These are phyloP conservation scores for Amaranthus palmeri DNA, from an alignment of 148 eudicot species.

Conservation along the genomic window DNA sequence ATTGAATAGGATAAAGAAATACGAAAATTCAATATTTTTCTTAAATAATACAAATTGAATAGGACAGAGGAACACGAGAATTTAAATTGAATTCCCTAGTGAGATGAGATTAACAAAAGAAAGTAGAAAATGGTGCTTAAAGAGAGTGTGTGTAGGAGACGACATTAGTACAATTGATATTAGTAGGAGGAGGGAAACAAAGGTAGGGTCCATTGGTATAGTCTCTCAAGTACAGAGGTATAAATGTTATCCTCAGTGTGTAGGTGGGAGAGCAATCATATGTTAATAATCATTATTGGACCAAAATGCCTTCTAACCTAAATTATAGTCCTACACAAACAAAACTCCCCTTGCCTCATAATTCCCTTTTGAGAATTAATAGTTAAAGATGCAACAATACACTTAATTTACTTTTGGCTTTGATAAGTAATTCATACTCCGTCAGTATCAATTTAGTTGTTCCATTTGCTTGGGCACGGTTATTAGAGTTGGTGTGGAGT, in stretches of 20 bases:
- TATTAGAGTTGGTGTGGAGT: too few relatives aligned
- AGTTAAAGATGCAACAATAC: too few relatives aligned
- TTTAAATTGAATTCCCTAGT: not conserved
- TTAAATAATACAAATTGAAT: too few relatives aligned
- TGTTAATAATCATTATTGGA: not conserved
- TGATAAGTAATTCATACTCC: too few relatives aligned
- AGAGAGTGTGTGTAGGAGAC: not conserved
- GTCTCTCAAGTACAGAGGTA: slow-evolving; percentile 4
- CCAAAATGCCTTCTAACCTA: not conserved
- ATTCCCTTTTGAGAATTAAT: too few relatives aligned
- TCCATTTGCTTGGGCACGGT: too few relatives aligned
- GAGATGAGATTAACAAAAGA: not conserved
- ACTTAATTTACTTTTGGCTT: too few relatives aligned
- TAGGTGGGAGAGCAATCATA: not conserved
- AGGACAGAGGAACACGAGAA: too few relatives aligned
- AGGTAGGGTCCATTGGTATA: slow-evolving; percentile 16
- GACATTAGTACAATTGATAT: slow-evolving; percentile 1
- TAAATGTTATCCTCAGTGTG: not conserved
- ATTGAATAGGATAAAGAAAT: too few relatives aligned
- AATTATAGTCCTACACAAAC: not conserved
- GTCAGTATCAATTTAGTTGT: too few relatives aligned
- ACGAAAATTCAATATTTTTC: not conserved
- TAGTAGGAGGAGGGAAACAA: not conserved
- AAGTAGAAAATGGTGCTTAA: slow-evolving; percentile 5
- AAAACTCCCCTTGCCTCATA: too few relatives aligned